These are phyloP conservation scores for Fagopyrum esculentum DNA, from an alignment of 148 eudicot genomes.

Conservation along the genomic window DNA sequence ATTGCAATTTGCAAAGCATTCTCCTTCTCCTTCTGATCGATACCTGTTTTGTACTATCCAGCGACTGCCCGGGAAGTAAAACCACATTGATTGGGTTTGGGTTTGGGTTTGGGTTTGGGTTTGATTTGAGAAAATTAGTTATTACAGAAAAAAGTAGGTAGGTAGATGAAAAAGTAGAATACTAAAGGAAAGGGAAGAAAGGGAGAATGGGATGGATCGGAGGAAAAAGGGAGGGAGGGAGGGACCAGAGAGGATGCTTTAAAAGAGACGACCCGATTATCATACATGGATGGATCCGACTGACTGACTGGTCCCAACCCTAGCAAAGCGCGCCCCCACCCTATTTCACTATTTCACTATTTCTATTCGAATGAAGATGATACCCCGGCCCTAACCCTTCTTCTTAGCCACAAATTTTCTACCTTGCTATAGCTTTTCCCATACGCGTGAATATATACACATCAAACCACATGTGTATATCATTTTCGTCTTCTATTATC, in stretches of 20 bases:
- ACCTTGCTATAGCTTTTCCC: not conserved
- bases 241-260: not conserved
- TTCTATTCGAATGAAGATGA: not conserved
- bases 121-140: not conserved
- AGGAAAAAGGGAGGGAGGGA: not conserved
- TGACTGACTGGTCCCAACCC: slow-evolving; percentile 2
- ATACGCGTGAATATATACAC: slow-evolving; percentile 6
- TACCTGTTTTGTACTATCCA: not conserved
- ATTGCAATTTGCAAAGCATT: not conserved
- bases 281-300: not conserved
- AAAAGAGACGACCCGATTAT: not conserved
- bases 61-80: not conserved
- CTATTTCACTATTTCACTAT: too few species aligned
- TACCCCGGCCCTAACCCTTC: not conserved
- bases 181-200: not conserved
- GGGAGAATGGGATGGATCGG: not conserved
- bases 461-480: too few species aligned
- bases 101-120: not conserved
- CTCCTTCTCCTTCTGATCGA: not conserved
- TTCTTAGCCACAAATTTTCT: not conserved
- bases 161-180: not conserved
- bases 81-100: not conserved
- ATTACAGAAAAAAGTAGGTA: not conserved
- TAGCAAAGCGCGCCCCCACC: not conserved
- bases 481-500: too few species aligned